A percentile compares a stretch with the other conserved stretches of the same genome.
Conservation (phyloP, 2,329 filamentous ascomycete genomes). For the Xylaria sp. region DNA sequence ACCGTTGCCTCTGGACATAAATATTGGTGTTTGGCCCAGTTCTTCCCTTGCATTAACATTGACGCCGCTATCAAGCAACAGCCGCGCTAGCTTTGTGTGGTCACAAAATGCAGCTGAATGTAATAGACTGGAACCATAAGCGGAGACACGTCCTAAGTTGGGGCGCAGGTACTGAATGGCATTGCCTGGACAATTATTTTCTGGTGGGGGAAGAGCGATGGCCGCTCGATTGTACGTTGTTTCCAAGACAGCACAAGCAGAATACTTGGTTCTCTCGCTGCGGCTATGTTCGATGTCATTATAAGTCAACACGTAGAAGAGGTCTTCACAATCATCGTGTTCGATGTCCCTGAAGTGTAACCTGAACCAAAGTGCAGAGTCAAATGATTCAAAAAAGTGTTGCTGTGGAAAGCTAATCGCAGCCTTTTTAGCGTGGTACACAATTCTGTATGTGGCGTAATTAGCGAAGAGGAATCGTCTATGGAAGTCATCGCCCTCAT, state of each 20-base stretch:
- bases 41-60: neutral
- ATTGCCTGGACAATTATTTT: neutral
- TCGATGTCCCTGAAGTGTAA: neutral
- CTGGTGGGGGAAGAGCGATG: neutral
- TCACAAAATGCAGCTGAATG: neutral
- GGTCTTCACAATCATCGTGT: neutral
- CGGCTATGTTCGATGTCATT: neutral
- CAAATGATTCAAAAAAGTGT: conserved; percentile 14
- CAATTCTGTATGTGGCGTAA: conserved; percentile 22
- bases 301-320: conserved; percentile 5
- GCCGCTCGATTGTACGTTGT: neutral
- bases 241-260: neutral
- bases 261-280: neutral
- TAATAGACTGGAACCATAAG: neutral
- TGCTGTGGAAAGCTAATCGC: conserved; percentile 6
- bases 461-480: conserved; percentile 31
- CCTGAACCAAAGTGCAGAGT: conserved; percentile 5
- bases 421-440: conserved; percentile 33
- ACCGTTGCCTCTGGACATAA: rapidly evolving
- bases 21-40: neutral
- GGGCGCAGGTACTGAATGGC: neutral
- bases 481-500: neutral
- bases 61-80: conserved; percentile 6
- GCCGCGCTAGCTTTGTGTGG: neutral
- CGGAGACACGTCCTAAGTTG: neutral